These are phyloP conservation scores for Passiflora organensis DNA, from an alignment of 345 rosid genomes.

Conservation along the genomic window DNA sequence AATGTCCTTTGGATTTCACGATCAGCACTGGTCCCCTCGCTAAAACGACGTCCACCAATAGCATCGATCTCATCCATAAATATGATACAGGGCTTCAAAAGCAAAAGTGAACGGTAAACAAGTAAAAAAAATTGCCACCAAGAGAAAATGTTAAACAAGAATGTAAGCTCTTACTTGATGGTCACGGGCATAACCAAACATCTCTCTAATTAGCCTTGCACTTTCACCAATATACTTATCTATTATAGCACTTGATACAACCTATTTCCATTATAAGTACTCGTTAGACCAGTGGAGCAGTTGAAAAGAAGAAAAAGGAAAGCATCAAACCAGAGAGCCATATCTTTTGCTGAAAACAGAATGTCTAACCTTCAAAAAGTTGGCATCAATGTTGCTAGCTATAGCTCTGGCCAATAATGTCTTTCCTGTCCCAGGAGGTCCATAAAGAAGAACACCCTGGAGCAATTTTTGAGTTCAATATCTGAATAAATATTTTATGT, in stretches of 20 bases:
- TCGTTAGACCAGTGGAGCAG: not conserved
- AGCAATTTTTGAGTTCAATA: constrained; percentile 2
- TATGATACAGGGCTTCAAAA: constrained; percentile 78
- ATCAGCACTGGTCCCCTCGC: constrained; percentile 98
- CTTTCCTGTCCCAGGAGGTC: constrained; percentile 99
- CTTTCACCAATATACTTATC: constrained; percentile 99
- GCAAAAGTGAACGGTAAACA: not conserved
- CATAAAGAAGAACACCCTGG: constrained; percentile 97
- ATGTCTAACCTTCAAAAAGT: constrained; percentile 73
- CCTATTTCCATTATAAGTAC: constrained; percentile 29
- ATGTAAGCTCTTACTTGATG: constrained; percentile 61
- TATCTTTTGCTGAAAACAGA: not conserved
- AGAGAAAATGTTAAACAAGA: not conserved
- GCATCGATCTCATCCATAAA: constrained; percentile 99
- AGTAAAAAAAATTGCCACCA: not conserved
- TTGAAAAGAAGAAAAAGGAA: too few species aligned
- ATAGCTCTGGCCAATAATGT: constrained; percentile 96
- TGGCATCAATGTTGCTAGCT: constrained; percentile 97
- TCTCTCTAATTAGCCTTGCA: constrained; percentile 91
- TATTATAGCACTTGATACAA: constrained; percentile 94
- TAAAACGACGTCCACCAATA: constrained; percentile 97
- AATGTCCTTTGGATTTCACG: constrained; percentile 98
- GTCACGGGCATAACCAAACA: constrained; percentile 98
- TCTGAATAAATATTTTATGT: not conserved
- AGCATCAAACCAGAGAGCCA: too few species aligned